Base-by-base conservation (phyloP, 148 eudicot species). In the Cornus kousa region DNA sequence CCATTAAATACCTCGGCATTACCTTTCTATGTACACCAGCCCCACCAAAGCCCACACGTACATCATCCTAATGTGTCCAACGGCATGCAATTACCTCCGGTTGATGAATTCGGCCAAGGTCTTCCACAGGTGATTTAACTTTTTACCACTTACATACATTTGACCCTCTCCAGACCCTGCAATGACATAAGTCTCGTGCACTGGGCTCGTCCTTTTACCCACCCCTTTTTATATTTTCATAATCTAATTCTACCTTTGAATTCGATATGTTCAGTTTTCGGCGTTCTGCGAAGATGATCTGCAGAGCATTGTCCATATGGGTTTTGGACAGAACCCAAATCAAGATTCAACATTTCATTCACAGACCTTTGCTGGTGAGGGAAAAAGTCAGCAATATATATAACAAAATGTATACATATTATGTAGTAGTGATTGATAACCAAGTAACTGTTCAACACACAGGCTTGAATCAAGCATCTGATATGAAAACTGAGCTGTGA, bases 241-340 rank as follows among this genome's bases (percentile, higher is more conserved):
- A n/a, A 33, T 66, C 70, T 72, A 66, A 74, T 55, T 67, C 55
- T 53, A 57, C 40, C 35, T 55, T 28, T 32, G 13, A 68, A 70
- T 19, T 76, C 46, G 69, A 23, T 67, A 75, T 71, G 60, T 48
- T 12, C 92, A 95, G 99, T 71, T 88, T 68, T 80, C 88, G 33
- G 65, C 90, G 67, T 81, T 87, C 62, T 88, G 87, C 69, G 93
- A 93, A 73, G 97, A 89, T 68, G 99, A 93, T 57, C 85, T 93
- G 55, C 98, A 93, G 74, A 90, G 91, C 84, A 89, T 93, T 73
- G 90, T 95, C 43, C 89, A 91, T 43, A 95, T 88, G 93, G 89
- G 97, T 39, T 90, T 80, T 79, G 81, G 84, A 17, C 91, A 86
- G 74, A 86, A 83, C 50, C 64, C 81, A 46, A 77, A 79, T 76